Conservation (phyloP, 2,329 filamentous ascomycete genomes). For the Aquanectria penicillioides region DNA sequence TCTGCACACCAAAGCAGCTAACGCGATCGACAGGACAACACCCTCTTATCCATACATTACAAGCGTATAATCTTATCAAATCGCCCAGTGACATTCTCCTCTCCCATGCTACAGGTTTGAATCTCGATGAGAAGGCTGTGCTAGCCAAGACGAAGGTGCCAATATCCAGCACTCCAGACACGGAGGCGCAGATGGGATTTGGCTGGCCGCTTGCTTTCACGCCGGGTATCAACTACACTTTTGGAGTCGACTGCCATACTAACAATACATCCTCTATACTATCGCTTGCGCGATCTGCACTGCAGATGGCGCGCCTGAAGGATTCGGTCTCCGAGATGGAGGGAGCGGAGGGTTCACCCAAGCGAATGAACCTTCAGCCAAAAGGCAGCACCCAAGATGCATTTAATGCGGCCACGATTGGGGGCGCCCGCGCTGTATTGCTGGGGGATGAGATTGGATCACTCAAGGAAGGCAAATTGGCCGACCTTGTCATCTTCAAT, state of each 20-base stretch:
- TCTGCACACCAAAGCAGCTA: too few relatives aligned
- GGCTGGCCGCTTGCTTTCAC: conserved; percentile 16
- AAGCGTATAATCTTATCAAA: conserved; percentile 13
- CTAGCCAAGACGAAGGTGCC: conserved; percentile 4
- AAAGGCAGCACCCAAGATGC: conserved; percentile 14
- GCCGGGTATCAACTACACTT: conserved; percentile 4
- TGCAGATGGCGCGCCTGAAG: conserved; percentile 14
- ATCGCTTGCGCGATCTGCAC: conserved; percentile 9
- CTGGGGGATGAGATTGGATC: conserved; percentile 17
- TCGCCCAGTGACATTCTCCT: conserved; percentile 17
- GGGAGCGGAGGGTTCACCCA: neutral
- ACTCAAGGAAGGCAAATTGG: conserved; percentile 10
- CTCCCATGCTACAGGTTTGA: conserved; percentile 13
- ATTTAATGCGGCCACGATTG: conserved; percentile 18
- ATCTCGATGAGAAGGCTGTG: neutral
- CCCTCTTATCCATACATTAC: conserved; percentile 9
- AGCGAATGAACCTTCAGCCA: conserved; percentile 10
- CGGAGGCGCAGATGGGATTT: conserved; percentile 18
- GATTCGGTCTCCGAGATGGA: conserved; percentile 8
- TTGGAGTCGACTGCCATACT: conserved; percentile 19
- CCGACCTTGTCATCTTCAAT: conserved; percentile 21
- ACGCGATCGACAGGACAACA: neutral
- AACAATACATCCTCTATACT: conserved; percentile 15
- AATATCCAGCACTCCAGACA: conserved; percentile 11
- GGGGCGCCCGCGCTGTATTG: conserved; percentile 19